Percentiles rank a stretch among this genome's conserved stretches.
Conservation (phyloP, 495 filamentous ascomycete genomes). For the Trichoderma reesei region DNA sequence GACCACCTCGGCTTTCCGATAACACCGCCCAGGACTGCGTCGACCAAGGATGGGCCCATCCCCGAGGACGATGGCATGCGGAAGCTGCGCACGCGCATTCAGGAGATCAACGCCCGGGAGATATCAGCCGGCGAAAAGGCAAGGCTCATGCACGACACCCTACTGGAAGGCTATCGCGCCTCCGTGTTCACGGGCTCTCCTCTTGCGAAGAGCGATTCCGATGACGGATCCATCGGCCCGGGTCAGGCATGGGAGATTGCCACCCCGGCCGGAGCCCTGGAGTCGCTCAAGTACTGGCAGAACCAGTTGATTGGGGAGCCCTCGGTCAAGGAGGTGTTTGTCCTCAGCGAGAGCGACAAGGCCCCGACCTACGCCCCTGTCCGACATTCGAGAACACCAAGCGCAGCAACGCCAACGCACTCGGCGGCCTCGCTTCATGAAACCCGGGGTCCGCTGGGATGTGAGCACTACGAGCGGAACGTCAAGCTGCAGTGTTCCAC, state of each 20-base stretch:
- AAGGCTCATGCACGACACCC: constrained; percentile 66
- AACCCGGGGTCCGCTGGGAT: constrained; percentile 49
- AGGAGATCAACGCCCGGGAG: constrained; percentile 58
- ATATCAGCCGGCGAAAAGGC: constrained; percentile 69
- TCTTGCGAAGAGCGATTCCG: neutral
- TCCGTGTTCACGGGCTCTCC: constrained; percentile 28
- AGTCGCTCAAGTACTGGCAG: constrained; percentile 33
- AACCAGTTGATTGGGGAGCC: constrained; percentile 26
- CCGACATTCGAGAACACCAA: constrained; percentile 13
- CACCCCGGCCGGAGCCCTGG: constrained; percentile 21
- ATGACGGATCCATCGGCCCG: neutral
- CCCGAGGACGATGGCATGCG: constrained; percentile 94
- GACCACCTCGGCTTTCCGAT: constrained; percentile 10
- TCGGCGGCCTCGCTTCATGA: constrained; percentile 1
- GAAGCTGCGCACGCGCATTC: constrained; percentile 61
- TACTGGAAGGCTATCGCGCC: constrained; percentile 66
- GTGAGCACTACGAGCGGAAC: constrained; percentile 88
- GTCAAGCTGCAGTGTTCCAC: constrained; percentile 89
- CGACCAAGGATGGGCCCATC: constrained; percentile 26
- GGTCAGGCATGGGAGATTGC: constrained; percentile 1
- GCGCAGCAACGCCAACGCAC: neutral
- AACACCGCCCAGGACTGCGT: constrained; percentile 6
- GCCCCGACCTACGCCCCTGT: constrained; percentile 55
- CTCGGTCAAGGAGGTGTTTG: constrained; percentile 41
- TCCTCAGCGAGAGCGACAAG: constrained; percentile 62